Evolutionary conservation across 169 alveolate species (phyloP).

Genomic region (Cryptosporidium baileyi): DNA sequence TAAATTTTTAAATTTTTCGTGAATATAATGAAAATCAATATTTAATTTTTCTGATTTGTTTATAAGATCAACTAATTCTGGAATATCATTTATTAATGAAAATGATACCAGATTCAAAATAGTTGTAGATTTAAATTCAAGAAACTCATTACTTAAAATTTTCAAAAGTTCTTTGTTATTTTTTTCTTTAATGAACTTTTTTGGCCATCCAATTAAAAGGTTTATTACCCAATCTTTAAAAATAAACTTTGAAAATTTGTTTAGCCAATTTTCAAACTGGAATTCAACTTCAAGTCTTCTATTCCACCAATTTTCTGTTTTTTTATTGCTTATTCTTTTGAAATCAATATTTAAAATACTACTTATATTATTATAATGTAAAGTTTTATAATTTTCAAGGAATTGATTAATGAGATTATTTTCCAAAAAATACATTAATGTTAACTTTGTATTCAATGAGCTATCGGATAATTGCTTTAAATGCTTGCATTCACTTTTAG

Average conservation of each 20-base stretch:
- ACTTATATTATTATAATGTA: conserved; percentile 12
- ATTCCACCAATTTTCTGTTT: conserved; percentile 39
- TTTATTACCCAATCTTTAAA: conserved; percentile 2
- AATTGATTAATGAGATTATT: not conserved
- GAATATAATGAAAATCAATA: not conserved
- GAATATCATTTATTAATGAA: conserved; percentile 7
- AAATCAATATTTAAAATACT: conserved; percentile 7
- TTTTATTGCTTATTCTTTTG: not conserved
- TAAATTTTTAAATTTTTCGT: not conserved
- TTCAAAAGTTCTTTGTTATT: not conserved
- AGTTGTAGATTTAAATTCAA: not conserved
- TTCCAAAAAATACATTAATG: conserved; percentile 11
- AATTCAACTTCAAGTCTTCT: conserved; percentile 19
- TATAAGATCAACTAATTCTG: not conserved
- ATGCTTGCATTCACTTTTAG: not conserved
- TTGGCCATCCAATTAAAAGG: conserved; percentile 20
- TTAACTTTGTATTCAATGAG: not conserved
- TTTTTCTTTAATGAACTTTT: not conserved
- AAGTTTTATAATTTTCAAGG: not conserved
- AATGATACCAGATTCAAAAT: not conserved
- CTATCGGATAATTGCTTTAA: not conserved
- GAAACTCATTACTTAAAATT: not conserved
- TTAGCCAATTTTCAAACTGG: conserved; percentile 8
- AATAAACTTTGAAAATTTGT: not conserved
- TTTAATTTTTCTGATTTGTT: not conserved